Percentiles rank a stretch among this genome's conserved stretches.
phyloP scores from a whole-genome alignment of 768 basidiomycete species.

The Trametes villosa region DNA sequence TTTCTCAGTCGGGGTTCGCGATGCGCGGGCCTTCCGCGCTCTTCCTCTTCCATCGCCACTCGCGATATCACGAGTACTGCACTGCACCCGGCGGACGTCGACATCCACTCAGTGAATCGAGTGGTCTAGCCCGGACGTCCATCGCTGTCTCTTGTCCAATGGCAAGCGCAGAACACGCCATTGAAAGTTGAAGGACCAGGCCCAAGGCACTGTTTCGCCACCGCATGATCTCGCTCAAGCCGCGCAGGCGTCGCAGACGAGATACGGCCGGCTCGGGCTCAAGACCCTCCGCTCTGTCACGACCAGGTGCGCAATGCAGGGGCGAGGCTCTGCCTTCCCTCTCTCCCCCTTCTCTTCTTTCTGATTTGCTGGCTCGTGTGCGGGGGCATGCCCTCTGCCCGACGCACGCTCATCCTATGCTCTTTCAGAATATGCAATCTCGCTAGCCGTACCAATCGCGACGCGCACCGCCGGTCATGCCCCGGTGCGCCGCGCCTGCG shows the following conservation, averaged over 20 bases:
- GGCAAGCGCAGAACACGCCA: neutral
- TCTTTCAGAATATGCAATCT: neutral
- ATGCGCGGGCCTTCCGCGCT: neutral
- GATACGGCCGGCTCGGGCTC: neutral
- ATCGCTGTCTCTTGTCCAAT: neutral
- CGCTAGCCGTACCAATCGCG: conserved; percentile 10
- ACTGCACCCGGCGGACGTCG: too few species aligned
- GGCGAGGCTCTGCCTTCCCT: neutral
- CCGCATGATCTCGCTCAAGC: neutral
- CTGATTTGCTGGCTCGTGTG: neutral
- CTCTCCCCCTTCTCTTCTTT: conserved; percentile 3
- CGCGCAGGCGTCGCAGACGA: neutral
- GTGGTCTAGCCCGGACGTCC: neutral
- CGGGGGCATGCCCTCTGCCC: conserved; percentile 3
- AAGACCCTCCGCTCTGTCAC: neutral
- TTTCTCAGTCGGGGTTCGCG: neutral
- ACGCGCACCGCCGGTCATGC: neutral
- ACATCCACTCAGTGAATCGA: too few species aligned
- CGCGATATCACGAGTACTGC: neutral
- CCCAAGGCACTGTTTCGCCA: neutral
- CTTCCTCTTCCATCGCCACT: neutral
- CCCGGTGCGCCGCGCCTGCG: neutral
- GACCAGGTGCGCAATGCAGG: neutral
- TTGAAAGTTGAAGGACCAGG: neutral
- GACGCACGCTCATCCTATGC: conserved; percentile 15